These are phyloP conservation scores for Gracilaria domingensis DNA, from an alignment of 23 red algal genomes.

Conservation along the genomic window DNA sequence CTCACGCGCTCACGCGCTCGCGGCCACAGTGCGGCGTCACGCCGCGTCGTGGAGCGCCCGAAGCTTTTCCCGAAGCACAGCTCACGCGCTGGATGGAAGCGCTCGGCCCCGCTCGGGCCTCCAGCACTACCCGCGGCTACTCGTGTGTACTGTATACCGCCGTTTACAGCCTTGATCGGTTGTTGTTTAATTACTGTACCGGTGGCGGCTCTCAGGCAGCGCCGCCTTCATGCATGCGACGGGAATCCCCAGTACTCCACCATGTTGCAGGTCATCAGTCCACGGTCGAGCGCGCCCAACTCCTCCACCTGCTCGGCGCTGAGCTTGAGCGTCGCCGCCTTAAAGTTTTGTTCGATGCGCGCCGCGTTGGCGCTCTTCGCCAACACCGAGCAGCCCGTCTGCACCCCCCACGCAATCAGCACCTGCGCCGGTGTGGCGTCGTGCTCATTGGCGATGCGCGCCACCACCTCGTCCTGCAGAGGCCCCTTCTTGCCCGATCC, in stretches of 20 bases:
- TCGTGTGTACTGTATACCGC: no score
- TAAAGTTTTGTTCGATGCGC: constrained; percentile 82
- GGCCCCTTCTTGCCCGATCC: constrained; percentile 77
- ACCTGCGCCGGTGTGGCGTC: constrained; percentile 66
- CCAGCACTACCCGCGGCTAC: no score
- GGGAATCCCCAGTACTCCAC: constrained; percentile 89
- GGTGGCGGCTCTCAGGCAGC: no score
- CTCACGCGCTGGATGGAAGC: no score
- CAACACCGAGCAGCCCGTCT: constrained; percentile 82
- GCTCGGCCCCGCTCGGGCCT: no score
- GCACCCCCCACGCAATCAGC: constrained; percentile 84
- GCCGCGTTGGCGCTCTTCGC: constrained; percentile 76
- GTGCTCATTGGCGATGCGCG: constrained; percentile 53
- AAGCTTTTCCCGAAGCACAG: no score
- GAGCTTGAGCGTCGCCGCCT: constrained; percentile 53
- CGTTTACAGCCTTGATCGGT: no score
- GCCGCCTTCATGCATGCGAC: constrained; percentile 39
- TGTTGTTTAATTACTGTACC: no score
- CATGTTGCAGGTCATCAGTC: constrained; percentile 84
- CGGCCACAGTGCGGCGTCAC: background rate
- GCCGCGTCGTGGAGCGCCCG: background rate
- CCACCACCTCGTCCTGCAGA: constrained; percentile 70
- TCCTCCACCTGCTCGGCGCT: constrained; percentile 59
- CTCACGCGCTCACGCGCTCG: background rate
- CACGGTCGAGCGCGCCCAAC: constrained; percentile 75